Evolutionary conservation across 805 yeast genomes (phyloP).

Genomic region (Hanseniaspora meyeri): DNA sequence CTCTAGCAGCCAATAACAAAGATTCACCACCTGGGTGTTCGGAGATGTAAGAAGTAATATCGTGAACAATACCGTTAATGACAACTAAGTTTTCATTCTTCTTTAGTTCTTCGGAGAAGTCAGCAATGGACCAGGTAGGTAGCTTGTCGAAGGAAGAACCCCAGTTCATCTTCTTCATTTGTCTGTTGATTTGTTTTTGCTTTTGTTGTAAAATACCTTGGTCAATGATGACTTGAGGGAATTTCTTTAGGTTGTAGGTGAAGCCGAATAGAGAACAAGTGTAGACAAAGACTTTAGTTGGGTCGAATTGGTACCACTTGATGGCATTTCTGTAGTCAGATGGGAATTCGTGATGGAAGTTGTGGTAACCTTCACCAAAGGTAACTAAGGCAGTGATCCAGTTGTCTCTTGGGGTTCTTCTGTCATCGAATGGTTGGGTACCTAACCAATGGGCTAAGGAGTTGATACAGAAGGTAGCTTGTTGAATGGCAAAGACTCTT

Average conservation of each 20-base stretch:
- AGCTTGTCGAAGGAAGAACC: conserved; percentile 54
- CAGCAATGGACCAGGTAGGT: conserved; percentile 63
- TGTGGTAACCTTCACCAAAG: conserved; percentile 82
- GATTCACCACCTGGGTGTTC: conserved; percentile 84
- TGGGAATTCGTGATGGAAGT: conserved; percentile 85
- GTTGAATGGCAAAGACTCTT: conserved; percentile 61
- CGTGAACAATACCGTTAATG: conserved; percentile 69
- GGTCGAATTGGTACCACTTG: conserved; percentile 80
- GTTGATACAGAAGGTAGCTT: conserved; percentile 77
- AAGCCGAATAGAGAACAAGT: conserved; percentile 50
- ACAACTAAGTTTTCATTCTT: conserved; percentile 50
- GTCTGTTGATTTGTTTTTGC: conserved; percentile 61
- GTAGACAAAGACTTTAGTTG: conserved; percentile 58
- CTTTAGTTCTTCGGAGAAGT: conserved; percentile 41
- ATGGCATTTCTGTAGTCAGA: conserved; percentile 79
- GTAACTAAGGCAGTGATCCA: conserved; percentile 69
- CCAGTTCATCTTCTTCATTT: conserved; percentile 57
- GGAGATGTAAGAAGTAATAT: conserved; percentile 51
- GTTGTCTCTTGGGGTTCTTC: conserved; percentile 79
- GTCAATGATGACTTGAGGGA: conserved; percentile 68
- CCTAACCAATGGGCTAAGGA: conserved; percentile 83
- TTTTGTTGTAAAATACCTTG: conserved; percentile 75
- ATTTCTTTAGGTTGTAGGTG: conserved; percentile 60
- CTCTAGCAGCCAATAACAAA: conserved; percentile 53
- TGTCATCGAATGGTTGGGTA: conserved; percentile 73